These are phyloP conservation scores for Fusarium robinianum DNA, from an alignment of 2,329 filamentous ascomycete genomes.

Conservation along the genomic window DNA sequence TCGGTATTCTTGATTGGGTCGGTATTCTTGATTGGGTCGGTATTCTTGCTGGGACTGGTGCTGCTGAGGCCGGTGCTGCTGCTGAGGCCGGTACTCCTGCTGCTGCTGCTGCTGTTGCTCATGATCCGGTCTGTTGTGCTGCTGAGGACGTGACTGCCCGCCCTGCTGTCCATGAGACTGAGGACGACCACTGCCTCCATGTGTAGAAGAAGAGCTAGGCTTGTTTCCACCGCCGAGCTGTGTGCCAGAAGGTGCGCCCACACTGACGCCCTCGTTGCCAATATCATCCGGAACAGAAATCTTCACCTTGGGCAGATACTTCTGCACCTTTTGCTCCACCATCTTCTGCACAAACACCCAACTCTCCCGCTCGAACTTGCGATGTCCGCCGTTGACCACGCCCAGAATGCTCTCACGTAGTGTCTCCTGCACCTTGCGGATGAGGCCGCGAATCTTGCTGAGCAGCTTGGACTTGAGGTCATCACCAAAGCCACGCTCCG, in stretches of 20 bases:
- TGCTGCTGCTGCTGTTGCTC: constrained; percentile 31
- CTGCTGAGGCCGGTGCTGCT: constrained; percentile 24
- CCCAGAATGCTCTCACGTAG: constrained; percentile 50
- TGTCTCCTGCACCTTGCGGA: constrained; percentile 52
- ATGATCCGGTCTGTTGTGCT: constrained; percentile 33
- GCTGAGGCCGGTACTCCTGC: constrained; percentile 21
- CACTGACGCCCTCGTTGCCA: constrained; percentile 51
- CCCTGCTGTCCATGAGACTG: constrained; percentile 14
- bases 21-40: constrained; percentile 8
- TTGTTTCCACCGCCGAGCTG: constrained; percentile 43
- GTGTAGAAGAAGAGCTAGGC: constrained; percentile 12
- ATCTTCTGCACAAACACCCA: constrained; percentile 53
- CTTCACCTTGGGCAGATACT: constrained; percentile 51
- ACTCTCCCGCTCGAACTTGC: constrained; percentile 52
- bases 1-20: constrained; percentile 8
- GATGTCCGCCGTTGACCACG: constrained; percentile 52
- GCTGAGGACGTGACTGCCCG: constrained; percentile 31
- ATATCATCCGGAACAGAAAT: constrained; percentile 53
- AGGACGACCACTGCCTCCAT: constrained; percentile 22
- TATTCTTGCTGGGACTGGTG: constrained; percentile 20
- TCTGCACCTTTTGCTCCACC: constrained; percentile 52
- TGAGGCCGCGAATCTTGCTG: constrained; percentile 49
- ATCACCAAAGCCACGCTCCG: constrained; percentile 48
- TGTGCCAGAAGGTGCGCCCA: constrained; percentile 43
- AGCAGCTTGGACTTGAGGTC: constrained; percentile 51